These are phyloP conservation scores for Rhododendron kiyosumense DNA, from an alignment of 148 eudicot genomes.

Conservation along the genomic window DNA sequence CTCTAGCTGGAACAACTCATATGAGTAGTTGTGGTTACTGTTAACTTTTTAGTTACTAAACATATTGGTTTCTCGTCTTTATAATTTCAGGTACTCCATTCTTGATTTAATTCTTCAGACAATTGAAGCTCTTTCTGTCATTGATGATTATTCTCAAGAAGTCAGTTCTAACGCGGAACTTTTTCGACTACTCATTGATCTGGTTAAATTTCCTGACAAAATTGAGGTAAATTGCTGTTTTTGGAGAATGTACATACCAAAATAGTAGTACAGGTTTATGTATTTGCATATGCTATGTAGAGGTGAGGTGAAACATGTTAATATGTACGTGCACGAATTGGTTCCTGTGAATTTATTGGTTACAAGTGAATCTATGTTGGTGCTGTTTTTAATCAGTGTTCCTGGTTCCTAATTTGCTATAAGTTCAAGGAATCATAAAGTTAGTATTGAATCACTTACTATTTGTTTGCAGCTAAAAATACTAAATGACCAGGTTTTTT, in stretches of 20 bases:
- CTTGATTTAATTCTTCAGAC: constrained; percentile 74
- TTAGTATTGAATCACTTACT: neutral
- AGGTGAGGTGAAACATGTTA: neutral
- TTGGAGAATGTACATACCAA: neutral
- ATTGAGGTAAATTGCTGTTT: constrained; percentile 48
- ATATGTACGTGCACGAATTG: neutral
- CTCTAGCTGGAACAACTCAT: neutral
- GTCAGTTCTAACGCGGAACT: constrained; percentile 63
- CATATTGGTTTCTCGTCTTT: neutral
- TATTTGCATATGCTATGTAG: neutral
- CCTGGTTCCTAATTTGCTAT: constrained; percentile 1
- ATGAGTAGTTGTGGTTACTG: neutral
- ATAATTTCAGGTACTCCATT: constrained; percentile 60
- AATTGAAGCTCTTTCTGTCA: constrained; percentile 73
- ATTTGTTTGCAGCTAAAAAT: neutral
- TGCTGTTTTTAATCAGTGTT: neutral
- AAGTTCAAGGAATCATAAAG: neutral
- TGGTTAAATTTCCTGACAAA: constrained; percentile 80
- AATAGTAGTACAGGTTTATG: neutral
- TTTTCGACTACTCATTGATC: constrained; percentile 49
- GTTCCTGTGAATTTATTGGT: neutral
- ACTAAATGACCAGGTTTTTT: neutral
- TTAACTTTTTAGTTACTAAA: neutral
- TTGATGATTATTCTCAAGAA: constrained; percentile 64
- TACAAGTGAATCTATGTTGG: neutral